These are phyloP conservation scores for Hypoxylon sp. DNA, from an alignment of 2,329 filamentous ascomycete species.

Conservation along the genomic window DNA sequence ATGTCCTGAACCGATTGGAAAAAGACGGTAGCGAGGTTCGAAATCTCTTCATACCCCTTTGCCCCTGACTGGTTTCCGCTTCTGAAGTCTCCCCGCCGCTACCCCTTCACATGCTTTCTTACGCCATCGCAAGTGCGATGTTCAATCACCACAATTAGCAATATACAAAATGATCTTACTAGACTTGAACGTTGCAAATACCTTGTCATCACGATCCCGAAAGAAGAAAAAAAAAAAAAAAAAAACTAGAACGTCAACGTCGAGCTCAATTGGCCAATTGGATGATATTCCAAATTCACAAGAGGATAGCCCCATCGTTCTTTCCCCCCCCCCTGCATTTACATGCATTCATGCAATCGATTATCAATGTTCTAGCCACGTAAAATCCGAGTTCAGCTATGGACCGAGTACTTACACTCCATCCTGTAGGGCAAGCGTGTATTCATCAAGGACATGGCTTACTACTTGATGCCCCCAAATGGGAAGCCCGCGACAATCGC, in stretches of 20 bases:
- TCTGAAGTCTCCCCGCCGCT: slow-evolving; percentile 18
- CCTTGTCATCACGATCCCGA: neutral
- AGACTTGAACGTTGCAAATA: neutral
- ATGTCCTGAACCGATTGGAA: slow-evolving; percentile 83
- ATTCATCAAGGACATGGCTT: slow-evolving; percentile 98
- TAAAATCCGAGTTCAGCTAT: slow-evolving; percentile 35
- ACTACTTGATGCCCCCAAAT: slow-evolving; percentile 88
- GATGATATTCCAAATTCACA: neutral
- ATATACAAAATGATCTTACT: slow-evolving; percentile 12
- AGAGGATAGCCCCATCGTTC: neutral
- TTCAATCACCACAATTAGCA: neutral
- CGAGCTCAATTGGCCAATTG: neutral
- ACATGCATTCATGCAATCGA: slow-evolving; percentile 18
- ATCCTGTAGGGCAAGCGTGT: slow-evolving; percentile 81
- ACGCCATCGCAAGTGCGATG: slow-evolving; percentile 41
- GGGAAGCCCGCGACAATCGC: slow-evolving; percentile 78
- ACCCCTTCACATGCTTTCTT: slow-evolving; percentile 43
- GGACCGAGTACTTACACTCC: slow-evolving; percentile 59
- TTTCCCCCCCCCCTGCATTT: neutral
- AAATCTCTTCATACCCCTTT: slow-evolving; percentile 41
- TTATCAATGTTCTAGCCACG: slow-evolving; percentile 4
- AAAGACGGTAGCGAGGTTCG: slow-evolving; percentile 80
- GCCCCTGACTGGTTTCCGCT: slow-evolving; percentile 35
- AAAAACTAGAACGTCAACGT: neutral
- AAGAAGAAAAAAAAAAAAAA: too few relatives aligned